Evolutionary conservation across 2,329 filamentous ascomycete species (phyloP), one percentile per base, ranked within the genome.

Genomic region (Talaromyces sp.): DNA sequence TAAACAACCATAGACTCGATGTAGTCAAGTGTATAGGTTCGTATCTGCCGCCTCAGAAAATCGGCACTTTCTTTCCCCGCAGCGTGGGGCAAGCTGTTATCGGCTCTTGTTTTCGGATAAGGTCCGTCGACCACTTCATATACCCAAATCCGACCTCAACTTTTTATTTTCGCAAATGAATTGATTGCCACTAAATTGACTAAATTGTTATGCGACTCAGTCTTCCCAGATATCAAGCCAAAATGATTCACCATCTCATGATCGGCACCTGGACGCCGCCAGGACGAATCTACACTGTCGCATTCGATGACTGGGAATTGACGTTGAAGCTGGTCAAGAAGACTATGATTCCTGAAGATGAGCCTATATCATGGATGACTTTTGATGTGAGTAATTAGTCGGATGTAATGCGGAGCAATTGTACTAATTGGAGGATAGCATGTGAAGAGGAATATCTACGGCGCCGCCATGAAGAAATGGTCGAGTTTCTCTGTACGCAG

Each of bases 401-500:
- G 15, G 22, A 36, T 34, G 1, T 1, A 34, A 22, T 13, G 6
- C 8, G 11, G 7, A 19, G 17, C 3, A 22, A n/a, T 22, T 49
- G 8, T 73, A 19, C 54, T 54, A n/a, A 60, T 7, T 4, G 19
- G 13, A 66, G 2, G 65, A 62, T 74, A 94, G 89, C 91, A 96
- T 79, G 82, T 85, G 68, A 91, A 89, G 74, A 94, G 92, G 40
- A 90, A 91, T 76, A 89, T 96, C 67, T 96, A 96, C 77, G 92
- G 92, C 72, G 89, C 92, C 3, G 91, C 91, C 67, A 95, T 95
- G 91, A 96, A 96, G 84, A 94, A 93, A 77, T 96, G 92, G 91
- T 89, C 89, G 59, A 93, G 90, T 76, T 94, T 91, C 77, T 82
- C 88, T 54, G 90, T 96, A 72, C 86, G 89, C 72, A 89, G 86